Percentiles rank a stretch among this genome's conserved stretches.
Evolutionary conservation across 495 filamentous ascomycete genomes (phyloP).

Genomic region (Letharia lupina): DNA sequence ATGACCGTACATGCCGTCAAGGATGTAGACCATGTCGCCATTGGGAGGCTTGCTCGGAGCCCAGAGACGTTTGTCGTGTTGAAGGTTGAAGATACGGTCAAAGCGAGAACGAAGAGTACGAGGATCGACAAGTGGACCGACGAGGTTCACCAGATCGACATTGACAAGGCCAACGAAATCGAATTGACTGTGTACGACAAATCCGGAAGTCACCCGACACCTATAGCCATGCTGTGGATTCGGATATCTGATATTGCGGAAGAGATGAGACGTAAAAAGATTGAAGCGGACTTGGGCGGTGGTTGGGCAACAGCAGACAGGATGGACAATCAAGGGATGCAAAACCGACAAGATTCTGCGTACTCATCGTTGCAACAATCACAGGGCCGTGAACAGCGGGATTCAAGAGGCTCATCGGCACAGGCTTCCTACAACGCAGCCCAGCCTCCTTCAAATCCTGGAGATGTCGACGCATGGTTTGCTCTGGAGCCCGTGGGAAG

Average conservation of each 20-base stretch:
- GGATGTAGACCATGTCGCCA: slow-evolving; percentile 90
- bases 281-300: slow-evolving; percentile 84
- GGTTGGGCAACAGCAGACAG: slow-evolving; percentile 97
- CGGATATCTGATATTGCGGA: slow-evolving; percentile 95
- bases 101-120: slow-evolving; percentile 79
- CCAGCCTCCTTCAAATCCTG: slow-evolving; percentile 43
- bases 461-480: slow-evolving; percentile 91
- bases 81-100: slow-evolving; percentile 90
- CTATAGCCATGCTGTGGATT: slow-evolving; percentile 93
- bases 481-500: slow-evolving; percentile 88
- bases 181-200: slow-evolving; percentile 98
- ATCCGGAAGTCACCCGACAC: slow-evolving; percentile 70
- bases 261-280: slow-evolving; percentile 94
- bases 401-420: slow-evolving; percentile 21
- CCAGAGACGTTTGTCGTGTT: slow-evolving; percentile 92
- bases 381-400: slow-evolving; percentile 26
- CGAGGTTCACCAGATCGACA: slow-evolving; percentile 80
- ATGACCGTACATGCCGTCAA: slow-evolving; percentile 81
- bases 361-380: slow-evolving; percentile 22
- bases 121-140: slow-evolving; percentile 84
- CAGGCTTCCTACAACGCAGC: slow-evolving; percentile 26
- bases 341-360: slow-evolving; percentile 32
- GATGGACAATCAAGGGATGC: slow-evolving; percentile 54
- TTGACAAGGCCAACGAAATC: slow-evolving; percentile 97
- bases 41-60: slow-evolving; percentile 74